Conservation (phyloP, 495 filamentous ascomycete species). For the Xylaria venustula region DNA sequence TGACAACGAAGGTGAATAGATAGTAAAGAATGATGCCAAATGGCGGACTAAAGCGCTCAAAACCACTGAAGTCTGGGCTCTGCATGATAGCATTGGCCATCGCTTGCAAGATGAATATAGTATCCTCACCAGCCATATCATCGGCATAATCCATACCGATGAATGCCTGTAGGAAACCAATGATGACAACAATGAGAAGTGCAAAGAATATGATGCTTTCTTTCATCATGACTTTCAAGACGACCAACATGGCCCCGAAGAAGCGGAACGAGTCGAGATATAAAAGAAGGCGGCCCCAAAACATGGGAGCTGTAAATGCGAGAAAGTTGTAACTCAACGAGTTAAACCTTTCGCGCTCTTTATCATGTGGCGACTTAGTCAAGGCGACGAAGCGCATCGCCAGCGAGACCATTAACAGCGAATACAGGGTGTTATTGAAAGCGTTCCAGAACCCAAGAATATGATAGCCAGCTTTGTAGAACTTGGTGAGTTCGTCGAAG, state of each 20-base stretch:
- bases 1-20: slow-evolving; percentile 94
- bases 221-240: slow-evolving; percentile 98
- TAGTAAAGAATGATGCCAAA: slow-evolving; percentile 93
- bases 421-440: slow-evolving; percentile 83
- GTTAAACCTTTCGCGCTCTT: slow-evolving; percentile 66
- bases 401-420: slow-evolving; percentile 72
- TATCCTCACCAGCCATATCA: slow-evolving; percentile 54
- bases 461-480: slow-evolving; percentile 87
- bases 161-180: slow-evolving; percentile 94
- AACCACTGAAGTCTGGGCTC: slow-evolving; percentile 85
- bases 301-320: slow-evolving; percentile 91
- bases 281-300: slow-evolving; percentile 90
- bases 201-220: slow-evolving; percentile 98
- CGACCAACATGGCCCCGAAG: slow-evolving; percentile 96
- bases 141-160: slow-evolving; percentile 89
- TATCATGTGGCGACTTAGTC: slow-evolving; percentile 50
- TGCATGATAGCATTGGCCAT: slow-evolving; percentile 92
- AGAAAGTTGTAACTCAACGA: slow-evolving; percentile 85
- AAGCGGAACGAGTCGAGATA: slow-evolving; percentile 93
- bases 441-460: slow-evolving; percentile 95
- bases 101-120: slow-evolving; percentile 74
- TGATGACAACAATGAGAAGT: slow-evolving; percentile 77
- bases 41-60: slow-evolving; percentile 70
- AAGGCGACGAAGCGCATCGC: slow-evolving; percentile 75
- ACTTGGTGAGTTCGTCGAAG: slow-evolving; percentile 79